phyloP scores from a whole-genome alignment of 768 basidiomycete species.

The Pleurotus citrinopileatus region DNA sequence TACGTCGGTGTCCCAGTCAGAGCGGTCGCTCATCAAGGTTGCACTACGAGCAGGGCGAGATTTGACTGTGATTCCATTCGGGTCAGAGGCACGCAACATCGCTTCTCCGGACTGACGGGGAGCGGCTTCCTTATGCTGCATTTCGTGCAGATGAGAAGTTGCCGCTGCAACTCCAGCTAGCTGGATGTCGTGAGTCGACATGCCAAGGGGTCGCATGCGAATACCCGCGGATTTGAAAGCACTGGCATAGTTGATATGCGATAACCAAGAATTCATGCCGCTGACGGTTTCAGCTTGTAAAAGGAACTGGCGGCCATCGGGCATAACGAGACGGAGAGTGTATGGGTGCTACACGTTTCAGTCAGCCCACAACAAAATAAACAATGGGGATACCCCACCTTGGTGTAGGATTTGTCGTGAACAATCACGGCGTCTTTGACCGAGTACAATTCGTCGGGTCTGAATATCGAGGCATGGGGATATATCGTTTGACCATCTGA shows the following conservation, averaged over 20 bases:
- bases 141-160: slow-evolving; percentile 74
- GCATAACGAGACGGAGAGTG: slow-evolving; percentile 75
- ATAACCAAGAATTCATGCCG: slow-evolving; percentile 89
- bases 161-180: slow-evolving; percentile 86
- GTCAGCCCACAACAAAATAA: background rate
- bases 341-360: slow-evolving; percentile 48
- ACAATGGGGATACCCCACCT: slow-evolving; percentile 44
- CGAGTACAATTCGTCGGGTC: slow-evolving; percentile 84
- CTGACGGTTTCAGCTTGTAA: slow-evolving; percentile 66
- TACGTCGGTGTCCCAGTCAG: slow-evolving; percentile 38
- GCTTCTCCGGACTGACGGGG: slow-evolving; percentile 13
- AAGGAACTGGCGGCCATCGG: slow-evolving; percentile 78
- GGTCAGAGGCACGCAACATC: slow-evolving; percentile 32
- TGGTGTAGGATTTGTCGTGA: slow-evolving; percentile 72
- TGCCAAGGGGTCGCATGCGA: slow-evolving; percentile 70
- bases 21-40: slow-evolving; percentile 24
- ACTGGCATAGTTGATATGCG: slow-evolving; percentile 90
- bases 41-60: slow-evolving; percentile 23
- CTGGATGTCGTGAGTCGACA: slow-evolving; percentile 69
- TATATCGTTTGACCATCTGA: slow-evolving; percentile 29
- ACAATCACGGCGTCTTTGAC: slow-evolving; percentile 79
- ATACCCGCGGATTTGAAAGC: slow-evolving; percentile 86
- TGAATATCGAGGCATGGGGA: slow-evolving; percentile 44
- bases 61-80: slow-evolving; percentile 27
- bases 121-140: slow-evolving; percentile 45